Evolutionary conservation across 2,329 filamentous ascomycete species (phyloP).

Genomic region (Fusarium sp.): DNA sequence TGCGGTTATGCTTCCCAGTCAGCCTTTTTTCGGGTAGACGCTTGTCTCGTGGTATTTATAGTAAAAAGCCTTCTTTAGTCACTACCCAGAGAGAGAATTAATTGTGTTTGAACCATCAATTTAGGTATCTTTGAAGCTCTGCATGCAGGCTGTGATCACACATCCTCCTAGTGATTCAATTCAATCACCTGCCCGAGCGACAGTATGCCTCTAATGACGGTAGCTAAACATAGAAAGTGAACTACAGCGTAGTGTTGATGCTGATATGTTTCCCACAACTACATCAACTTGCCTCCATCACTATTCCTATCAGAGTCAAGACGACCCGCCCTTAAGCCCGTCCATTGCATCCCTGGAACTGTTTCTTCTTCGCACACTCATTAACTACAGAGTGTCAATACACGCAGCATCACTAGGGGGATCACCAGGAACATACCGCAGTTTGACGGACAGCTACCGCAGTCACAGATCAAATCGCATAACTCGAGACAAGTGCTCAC

Average conservation of each 20-base stretch:
- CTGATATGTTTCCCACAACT: neutral
- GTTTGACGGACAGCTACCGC: neutral
- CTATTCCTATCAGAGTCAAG: neutral
- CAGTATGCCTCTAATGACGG: neutral
- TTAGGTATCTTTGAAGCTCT: neutral
- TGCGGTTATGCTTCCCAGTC: neutral
- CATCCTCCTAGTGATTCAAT: neutral
- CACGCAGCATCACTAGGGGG: rapidly evolving
- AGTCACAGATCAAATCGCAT: neutral
- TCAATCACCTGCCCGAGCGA: neutral
- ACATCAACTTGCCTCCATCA: neutral
- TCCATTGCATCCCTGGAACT: neutral
- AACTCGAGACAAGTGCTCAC: neutral
- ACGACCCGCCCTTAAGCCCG: too few relatives aligned
- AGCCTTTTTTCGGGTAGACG: rapidly evolving
- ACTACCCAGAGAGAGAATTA: neutral
- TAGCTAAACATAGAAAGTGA: neutral
- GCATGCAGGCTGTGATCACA: neutral
- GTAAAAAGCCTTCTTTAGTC: neutral
- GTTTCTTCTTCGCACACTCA: neutral
- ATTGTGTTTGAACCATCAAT: neutral
- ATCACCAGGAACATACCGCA: neutral
- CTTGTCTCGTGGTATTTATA: neutral
- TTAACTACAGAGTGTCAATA: neutral
- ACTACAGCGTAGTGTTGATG: neutral